Base-by-base conservation (phyloP, 2,329 filamentous ascomycete genomes). In the Juglanconis oblonga region DNA sequence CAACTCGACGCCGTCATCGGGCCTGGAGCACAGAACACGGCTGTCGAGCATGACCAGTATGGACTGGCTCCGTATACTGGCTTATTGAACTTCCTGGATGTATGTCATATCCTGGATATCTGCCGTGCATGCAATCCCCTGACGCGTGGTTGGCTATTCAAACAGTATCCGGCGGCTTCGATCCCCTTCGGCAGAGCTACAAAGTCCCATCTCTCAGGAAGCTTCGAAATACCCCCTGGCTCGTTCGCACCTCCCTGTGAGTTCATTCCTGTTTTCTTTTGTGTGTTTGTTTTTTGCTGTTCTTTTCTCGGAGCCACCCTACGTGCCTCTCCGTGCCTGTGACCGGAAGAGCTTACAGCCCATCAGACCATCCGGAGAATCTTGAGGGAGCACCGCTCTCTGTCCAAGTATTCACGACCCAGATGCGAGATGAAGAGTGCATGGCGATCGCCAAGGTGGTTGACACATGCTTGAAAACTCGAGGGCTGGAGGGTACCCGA, bases 371-470 rank as follows among this genome's bases (percentile, higher is more conserved):
- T 3, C 56, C 61, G 10, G 54, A 49, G 6, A 58, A 44, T 6
- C 42, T 64, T 8, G 54, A 64, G 13, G 63, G 58, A 10, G 63
- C 61, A 3, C 64, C 64, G 3, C 61, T 57, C 6, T 50, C 64
- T 10, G 52, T 64, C 4, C 64, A 65, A 42, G 29, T 65, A 1
- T 58, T 61, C 24, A 64, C 64, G 2, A 63, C 54, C 5, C 42
- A 45, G 14, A 63, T 65, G 64, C 61, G 64, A 5, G 61, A 65
- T 29, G 64, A 65, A 14, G 63, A 65, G 40, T 64, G 63, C 47
- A 45, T 65, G 24, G 63, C 57, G 1, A 54, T 65, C 36, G 63
- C 61, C 7, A 59, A 47, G 32, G 52, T 64, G 6, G 49, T 64
- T 31, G 61, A 64, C 38, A 45, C 40, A 6, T 63, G 59, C 40